A percentile compares a stretch with the other conserved stretches of the same genome.
These are phyloP conservation scores for Kwoniella dendrophila DNA, from an alignment of 768 basidiomycete species.

Conservation along the genomic window DNA sequence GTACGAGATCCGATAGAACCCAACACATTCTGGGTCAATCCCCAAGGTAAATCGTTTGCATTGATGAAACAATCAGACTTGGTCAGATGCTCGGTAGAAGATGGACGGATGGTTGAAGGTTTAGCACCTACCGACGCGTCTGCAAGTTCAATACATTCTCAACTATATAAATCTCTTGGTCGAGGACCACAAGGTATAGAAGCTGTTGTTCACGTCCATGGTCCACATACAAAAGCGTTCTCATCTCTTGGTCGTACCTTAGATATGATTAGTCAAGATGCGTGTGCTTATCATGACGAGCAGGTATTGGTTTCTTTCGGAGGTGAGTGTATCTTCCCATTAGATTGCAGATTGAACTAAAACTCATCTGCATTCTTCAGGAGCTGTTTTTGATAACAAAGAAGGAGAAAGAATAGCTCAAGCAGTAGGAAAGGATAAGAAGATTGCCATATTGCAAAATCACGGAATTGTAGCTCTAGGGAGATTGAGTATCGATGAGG, in stretches of 20 bases:
- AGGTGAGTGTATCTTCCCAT: conserved; percentile 20
- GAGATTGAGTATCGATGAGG: conserved; percentile 38
- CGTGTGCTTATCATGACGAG: conserved; percentile 34
- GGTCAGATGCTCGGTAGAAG: conserved; percentile 22
- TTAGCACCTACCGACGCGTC: conserved; percentile 32
- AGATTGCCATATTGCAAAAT: conserved; percentile 37
- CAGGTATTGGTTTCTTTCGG: conserved; percentile 39
- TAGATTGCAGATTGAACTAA: not conserved
- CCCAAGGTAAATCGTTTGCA: conserved; percentile 36
- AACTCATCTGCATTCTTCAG: not conserved
- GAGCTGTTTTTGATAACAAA: conserved; percentile 32
- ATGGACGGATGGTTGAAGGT: conserved; percentile 35
- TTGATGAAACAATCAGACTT: conserved; percentile 39
- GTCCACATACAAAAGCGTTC: conserved; percentile 42
- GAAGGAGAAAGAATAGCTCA: conserved; percentile 38
- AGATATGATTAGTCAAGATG: conserved; percentile 42
- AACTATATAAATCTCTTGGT: conserved; percentile 33
- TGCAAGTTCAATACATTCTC: conserved; percentile 40
- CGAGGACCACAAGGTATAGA: conserved; percentile 35
- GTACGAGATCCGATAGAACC: conserved; percentile 42
- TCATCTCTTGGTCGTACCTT: conserved; percentile 31
- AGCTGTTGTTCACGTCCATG: conserved; percentile 42
- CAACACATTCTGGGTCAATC: conserved; percentile 43
- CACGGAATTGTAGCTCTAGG: conserved; percentile 36
- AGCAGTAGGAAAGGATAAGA: conserved; percentile 20